Evolutionary conservation across 805 yeast genomes (phyloP).

Genomic region (Isabelozyma heimii): DNA sequence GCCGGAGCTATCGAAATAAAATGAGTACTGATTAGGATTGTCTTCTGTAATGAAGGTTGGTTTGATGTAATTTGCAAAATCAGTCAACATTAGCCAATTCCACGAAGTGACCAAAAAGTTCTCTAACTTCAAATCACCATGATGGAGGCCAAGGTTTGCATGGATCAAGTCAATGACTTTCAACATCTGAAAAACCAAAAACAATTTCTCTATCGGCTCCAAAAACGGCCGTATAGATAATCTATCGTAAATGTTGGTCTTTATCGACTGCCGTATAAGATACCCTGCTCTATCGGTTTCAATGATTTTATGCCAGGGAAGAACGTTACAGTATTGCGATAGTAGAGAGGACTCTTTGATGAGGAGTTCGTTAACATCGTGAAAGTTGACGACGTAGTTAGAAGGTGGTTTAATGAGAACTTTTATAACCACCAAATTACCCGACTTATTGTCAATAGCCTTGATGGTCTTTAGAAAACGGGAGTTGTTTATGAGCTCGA

Average conservation of each 20-base stretch:
- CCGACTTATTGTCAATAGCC: conserved; percentile 65
- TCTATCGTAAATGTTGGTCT: conserved; percentile 83
- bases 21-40: conserved; percentile 88
- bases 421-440: conserved; percentile 69
- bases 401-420: conserved; percentile 72
- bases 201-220: conserved; percentile 74
- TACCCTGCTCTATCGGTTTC: conserved; percentile 94
- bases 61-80: conserved; percentile 75
- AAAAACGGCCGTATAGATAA: conserved; percentile 84
- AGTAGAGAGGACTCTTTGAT: conserved; percentile 40
- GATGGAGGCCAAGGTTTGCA: conserved; percentile 51
- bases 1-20: conserved; percentile 87
- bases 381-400: conserved; percentile 22
- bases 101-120: conserved; percentile 83
- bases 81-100: conserved; percentile 82
- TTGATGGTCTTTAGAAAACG: conserved; percentile 83
- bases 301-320: conserved; percentile 70
- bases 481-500: conserved; percentile 72
- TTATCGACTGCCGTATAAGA: conserved; percentile 75
- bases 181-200: conserved; percentile 80
- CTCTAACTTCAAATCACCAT: conserved; percentile 92
- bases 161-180: conserved; percentile 66
- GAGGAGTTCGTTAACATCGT: conserved; percentile 20
- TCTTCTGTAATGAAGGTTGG: conserved; percentile 87
- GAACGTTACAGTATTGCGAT: conserved; percentile 52